A percentile compares a stretch with the other conserved stretches of the same genome.
phyloP scores from a whole-genome alignment of 305 asterid genomes.

The Petunia hybrid region DNA sequence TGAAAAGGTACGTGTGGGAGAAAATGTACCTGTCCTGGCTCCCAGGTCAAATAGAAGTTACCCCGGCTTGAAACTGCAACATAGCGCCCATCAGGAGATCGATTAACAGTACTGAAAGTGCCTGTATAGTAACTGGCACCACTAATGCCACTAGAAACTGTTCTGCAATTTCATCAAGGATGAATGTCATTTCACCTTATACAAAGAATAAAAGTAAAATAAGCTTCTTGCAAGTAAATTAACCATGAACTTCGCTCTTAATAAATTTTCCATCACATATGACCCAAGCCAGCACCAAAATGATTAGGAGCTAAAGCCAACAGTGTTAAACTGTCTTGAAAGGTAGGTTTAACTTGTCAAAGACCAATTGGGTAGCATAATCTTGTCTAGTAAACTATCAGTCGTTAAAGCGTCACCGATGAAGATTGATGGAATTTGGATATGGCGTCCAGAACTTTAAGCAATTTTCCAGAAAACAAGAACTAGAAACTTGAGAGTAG shows the following conservation, averaged over 20 bases:
- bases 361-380: neutral
- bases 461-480: neutral
- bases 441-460: neutral
- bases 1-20: neutral
- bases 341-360: neutral
- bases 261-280: neutral
- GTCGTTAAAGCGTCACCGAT: slow-evolving; percentile 5
- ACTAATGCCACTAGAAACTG: slow-evolving; percentile 98
- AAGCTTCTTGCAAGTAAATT: slow-evolving; percentile 10
- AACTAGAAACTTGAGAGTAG: neutral
- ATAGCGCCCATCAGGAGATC: slow-evolving; percentile 95
- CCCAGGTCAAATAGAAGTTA: slow-evolving; percentile 98
- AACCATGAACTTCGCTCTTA: slow-evolving; percentile 1
- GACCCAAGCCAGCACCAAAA: slow-evolving; percentile 10
- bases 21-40: slow-evolving; percentile 94
- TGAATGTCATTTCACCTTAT: slow-evolving; percentile 35
- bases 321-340: neutral
- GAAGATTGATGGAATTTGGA: neutral
- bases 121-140: slow-evolving; percentile 99
- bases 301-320: slow-evolving; percentile 13
- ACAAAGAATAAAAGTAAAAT: slow-evolving; percentile 10
- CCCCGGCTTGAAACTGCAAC: slow-evolving; percentile 99
- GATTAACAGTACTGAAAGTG: slow-evolving; percentile 84
- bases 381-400: slow-evolving; percentile 14
- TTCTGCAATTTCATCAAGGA: slow-evolving; percentile 71